Percentiles rank a stretch among this genome's conserved stretches.
These are phyloP conservation scores for Ophioceras dolichostomum DNA, from an alignment of 2,329 filamentous ascomycete genomes.

Conservation along the genomic window DNA sequence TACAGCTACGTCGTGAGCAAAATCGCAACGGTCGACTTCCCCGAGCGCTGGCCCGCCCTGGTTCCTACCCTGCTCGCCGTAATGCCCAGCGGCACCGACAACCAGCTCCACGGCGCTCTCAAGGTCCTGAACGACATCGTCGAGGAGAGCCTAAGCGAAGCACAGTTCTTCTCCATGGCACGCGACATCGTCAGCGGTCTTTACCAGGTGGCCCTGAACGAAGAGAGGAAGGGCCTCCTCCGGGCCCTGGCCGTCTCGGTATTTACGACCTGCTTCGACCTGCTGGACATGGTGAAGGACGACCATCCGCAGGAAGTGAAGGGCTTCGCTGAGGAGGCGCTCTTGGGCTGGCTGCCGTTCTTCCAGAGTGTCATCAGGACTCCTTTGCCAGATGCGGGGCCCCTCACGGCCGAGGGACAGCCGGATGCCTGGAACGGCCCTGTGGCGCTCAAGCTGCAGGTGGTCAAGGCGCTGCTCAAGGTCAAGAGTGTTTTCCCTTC, in stretches of 20 bases:
- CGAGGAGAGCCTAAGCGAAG: constrained; percentile 85
- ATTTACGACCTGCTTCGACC: constrained; percentile 85
- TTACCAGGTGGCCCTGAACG: constrained; percentile 69
- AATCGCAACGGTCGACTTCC: constrained; percentile 87
- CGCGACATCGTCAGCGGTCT: constrained; percentile 74
- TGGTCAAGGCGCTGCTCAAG: constrained; percentile 88
- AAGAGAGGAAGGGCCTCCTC: constrained; percentile 60
- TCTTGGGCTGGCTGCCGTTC: constrained; percentile 80
- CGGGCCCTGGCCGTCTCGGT: constrained; percentile 81
- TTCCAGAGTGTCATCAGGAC: constrained; percentile 70
- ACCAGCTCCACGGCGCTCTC: constrained; percentile 78
- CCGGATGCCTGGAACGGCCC: constrained; percentile 67
- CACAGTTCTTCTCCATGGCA: constrained; percentile 88
- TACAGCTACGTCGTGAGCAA: constrained; percentile 68
- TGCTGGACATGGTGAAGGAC: constrained; percentile 93
- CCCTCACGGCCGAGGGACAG: constrained; percentile 34
- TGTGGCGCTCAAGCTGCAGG: constrained; percentile 81
- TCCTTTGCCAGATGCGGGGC: constrained; percentile 54
- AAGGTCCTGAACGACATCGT: constrained; percentile 82
- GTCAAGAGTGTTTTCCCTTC: constrained; percentile 74
- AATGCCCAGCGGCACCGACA: constrained; percentile 63
- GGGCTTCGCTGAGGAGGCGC: constrained; percentile 75
- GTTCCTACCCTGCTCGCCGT: constrained; percentile 68
- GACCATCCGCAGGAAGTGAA: constrained; percentile 81
- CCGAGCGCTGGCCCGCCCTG: constrained; percentile 86